Evolutionary conservation across 352 stramenopile species (phyloP).

Genomic region (Peronospora farinosa): DNA sequence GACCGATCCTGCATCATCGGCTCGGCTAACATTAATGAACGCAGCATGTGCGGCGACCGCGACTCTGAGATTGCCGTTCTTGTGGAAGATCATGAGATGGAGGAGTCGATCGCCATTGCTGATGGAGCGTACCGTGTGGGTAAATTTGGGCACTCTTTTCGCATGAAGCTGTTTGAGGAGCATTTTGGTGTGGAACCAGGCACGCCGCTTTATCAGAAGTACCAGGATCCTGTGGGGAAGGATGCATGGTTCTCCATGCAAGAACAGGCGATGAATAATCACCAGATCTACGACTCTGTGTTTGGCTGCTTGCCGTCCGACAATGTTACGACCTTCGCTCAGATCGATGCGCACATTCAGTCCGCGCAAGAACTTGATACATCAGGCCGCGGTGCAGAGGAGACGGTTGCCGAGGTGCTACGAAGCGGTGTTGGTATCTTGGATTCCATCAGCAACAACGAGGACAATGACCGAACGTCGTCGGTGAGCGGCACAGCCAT

Average conservation of each 20-base stretch:
- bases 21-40: conserved; percentile 85
- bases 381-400: conserved; percentile 25
- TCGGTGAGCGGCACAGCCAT: conserved; percentile 21
- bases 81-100: conserved; percentile 72
- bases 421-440: conserved; percentile 12
- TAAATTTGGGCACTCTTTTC: conserved; percentile 81
- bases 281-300: conserved; percentile 77
- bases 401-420: conserved; percentile 20
- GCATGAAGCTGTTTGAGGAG: conserved; percentile 83
- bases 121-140: conserved; percentile 46
- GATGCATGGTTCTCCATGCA: conserved; percentile 80
- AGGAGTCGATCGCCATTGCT: conserved; percentile 45
- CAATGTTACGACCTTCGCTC: conserved; percentile 57
- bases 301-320: conserved; percentile 78
- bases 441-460: conserved; percentile 24
- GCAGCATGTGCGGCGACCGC: conserved; percentile 79
- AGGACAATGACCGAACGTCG: conserved; percentile 10
- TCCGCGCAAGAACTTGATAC: conserved; percentile 26
- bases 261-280: conserved; percentile 78
- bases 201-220: conserved; percentile 47
- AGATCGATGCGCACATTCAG: conserved; percentile 56
- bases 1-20: conserved; percentile 75
- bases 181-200: conserved; percentile 63
- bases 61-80: conserved; percentile 85
- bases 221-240: conserved; percentile 50